Base-by-base conservation (phyloP, 148 eudicot genomes). In the Polygonum maritimum region DNA sequence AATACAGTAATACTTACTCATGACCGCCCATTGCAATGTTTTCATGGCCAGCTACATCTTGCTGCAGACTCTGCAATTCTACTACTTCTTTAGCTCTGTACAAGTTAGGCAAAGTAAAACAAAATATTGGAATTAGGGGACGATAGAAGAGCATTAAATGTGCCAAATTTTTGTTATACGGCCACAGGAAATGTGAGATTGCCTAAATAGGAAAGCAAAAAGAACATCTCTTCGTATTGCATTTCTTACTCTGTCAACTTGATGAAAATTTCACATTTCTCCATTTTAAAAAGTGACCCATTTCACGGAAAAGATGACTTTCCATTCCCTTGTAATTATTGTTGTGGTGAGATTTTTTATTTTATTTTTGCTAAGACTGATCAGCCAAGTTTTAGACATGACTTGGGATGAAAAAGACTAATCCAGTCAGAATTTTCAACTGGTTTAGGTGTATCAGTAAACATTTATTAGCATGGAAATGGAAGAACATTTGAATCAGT, bases 41-140 rank as follows among this genome's bases (percentile, higher is more conserved):
- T 75, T 93, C 90, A 7, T 92, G 94, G 78, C 88, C 84, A 44
- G 79, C 88, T 16, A 80, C 81, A 2, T 91, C 98, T 26, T 86
- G 74, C 31, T 87, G 47, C 47, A 44, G 83, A 77, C 83, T 89
- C 76, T 58, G 80, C 48, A 74, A 44, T 69, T 85, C 82, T 15
- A 76, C 84, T 31, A 35, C 19, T 63, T 84, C 83, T 18, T 74
- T 75, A 63, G 63, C 79, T 80, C 96, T 93, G 88, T 60, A 87
- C 74, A 75, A 5, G 21, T 8, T 22, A 31, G 44, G 1, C 5
- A 14, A 51, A 48, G 9, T 6, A 44, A 44, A 6, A 0, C 7
- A 44, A 5, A 44, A 6, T 1, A 39, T 11, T 48, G 52, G 54
- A 49, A 49, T 49, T 49, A 49, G 54, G 54, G 14, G 54, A 0